A percentile compares a stretch with the other conserved stretches of the same genome.
Conservation (phyloP, 2,329 filamentous ascomycete genomes). For the Paraphoma chrysanthemicola region DNA sequence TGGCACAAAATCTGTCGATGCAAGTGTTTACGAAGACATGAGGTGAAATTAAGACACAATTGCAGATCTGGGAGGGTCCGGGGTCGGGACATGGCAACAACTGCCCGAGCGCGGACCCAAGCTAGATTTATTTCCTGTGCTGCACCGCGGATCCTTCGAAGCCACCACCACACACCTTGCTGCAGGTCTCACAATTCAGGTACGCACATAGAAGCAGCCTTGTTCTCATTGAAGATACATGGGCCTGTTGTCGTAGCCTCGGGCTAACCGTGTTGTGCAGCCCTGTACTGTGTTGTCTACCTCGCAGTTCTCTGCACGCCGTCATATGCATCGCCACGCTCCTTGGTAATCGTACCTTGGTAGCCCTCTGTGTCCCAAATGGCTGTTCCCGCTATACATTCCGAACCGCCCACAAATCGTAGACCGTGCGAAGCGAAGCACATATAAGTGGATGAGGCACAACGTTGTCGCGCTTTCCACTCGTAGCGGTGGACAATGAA, state of each 20-base stretch:
- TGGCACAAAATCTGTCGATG: not conserved
- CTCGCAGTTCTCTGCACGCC: not conserved
- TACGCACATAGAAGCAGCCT: not conserved
- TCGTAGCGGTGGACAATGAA: conserved; percentile 2
- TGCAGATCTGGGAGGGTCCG: conserved; percentile 17
- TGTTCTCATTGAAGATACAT: not conserved
- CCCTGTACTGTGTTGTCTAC: too few species aligned
- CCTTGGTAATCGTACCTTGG: not conserved
- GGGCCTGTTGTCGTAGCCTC: too few species aligned
- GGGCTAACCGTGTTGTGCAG: not conserved
- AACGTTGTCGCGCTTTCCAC: not conserved
- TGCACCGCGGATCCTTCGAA: conserved; percentile 31
- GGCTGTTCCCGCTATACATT: not conserved
- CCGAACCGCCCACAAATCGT: not conserved
- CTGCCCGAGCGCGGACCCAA: conserved; percentile 17
- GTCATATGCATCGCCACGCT: not conserved
- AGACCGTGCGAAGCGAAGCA: not conserved
- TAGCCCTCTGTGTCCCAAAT: not conserved
- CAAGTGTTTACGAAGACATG: conserved; percentile 12
- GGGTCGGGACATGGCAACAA: conserved; percentile 3
- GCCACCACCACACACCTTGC: conserved; percentile 21
- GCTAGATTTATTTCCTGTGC: conserved; percentile 1
- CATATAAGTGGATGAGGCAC: not conserved
- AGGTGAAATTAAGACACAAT: conserved; percentile 29
- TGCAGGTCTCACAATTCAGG: conserved; percentile 8